These are phyloP conservation scores for Pterula multifida DNA, from an alignment of 1,284 basidiomycete species.

Conservation along the genomic window DNA sequence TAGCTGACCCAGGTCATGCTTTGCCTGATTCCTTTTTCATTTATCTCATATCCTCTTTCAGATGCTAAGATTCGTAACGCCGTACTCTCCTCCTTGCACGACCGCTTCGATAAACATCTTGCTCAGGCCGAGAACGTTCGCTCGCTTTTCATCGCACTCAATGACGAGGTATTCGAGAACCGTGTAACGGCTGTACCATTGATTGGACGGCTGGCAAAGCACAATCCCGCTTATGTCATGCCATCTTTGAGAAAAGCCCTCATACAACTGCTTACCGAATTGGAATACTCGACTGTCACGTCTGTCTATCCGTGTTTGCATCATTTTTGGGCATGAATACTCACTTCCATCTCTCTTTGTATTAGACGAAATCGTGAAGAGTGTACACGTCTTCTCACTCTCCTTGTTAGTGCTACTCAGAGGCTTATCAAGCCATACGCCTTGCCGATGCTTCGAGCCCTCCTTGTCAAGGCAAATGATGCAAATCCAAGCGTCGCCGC, in stretches of 20 bases:
- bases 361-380: slow-evolving; percentile 73
- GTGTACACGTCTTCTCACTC: slow-evolving; percentile 78
- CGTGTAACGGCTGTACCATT: slow-evolving; percentile 83
- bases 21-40: neutral
- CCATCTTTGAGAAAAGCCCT: slow-evolving; percentile 92
- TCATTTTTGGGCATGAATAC: neutral
- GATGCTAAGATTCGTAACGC: slow-evolving; percentile 80
- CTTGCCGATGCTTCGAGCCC: slow-evolving; percentile 87
- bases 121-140: slow-evolving; percentile 97
- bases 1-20: slow-evolving; percentile 83
- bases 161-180: slow-evolving; percentile 95
- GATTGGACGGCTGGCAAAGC: slow-evolving; percentile 88
- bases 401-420: slow-evolving; percentile 85
- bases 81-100: slow-evolving; percentile 82
- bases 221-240: slow-evolving; percentile 99
- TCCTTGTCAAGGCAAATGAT: slow-evolving; percentile 84
- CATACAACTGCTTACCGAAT: slow-evolving; percentile 92
- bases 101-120: slow-evolving; percentile 96
- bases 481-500: slow-evolving; percentile 82
- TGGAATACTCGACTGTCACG: slow-evolving; percentile 93
- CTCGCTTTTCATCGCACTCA: slow-evolving; percentile 93
- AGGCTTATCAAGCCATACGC: slow-evolving; percentile 95
- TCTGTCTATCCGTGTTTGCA: slow-evolving; percentile 24
- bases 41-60: slow-evolving; percentile 17
- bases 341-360: slow-evolving; percentile 20